Percentiles rank a stretch among this genome's conserved stretches.
These are phyloP conservation scores for Metschnikowia anglica DNA, from an alignment of 805 yeast genomes.

Conservation along the genomic window DNA sequence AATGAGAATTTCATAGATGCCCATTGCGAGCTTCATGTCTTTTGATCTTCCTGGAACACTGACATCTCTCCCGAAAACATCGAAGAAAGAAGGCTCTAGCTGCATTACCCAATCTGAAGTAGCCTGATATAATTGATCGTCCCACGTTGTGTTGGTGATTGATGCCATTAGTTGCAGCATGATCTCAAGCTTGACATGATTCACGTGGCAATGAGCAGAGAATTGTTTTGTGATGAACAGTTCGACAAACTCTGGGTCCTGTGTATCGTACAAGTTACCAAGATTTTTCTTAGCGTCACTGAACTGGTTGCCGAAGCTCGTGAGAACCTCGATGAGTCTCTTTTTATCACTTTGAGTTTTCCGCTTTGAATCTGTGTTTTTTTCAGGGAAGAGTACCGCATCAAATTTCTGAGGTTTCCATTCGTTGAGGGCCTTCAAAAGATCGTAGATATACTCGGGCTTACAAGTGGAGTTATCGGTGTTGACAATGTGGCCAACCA, in stretches of 20 bases:
- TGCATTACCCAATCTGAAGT: constrained; percentile 38
- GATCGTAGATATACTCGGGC: constrained; percentile 22
- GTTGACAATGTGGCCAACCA: constrained; percentile 14
- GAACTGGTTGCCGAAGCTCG: constrained; percentile 27
- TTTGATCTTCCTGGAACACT: background rate
- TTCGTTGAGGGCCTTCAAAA: constrained; percentile 25
- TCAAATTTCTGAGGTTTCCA: constrained; percentile 28
- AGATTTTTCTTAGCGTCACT: constrained; percentile 5
- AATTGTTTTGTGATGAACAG: constrained; percentile 18
- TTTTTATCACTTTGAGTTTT: constrained; percentile 30
- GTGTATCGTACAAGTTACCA: constrained; percentile 9
- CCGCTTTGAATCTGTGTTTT: constrained; percentile 6
- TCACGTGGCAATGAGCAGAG: constrained; percentile 16
- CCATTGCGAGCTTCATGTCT: constrained; percentile 30
- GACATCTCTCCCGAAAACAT: constrained; percentile 4
- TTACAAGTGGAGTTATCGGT: background rate
- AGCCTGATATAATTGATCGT: constrained; percentile 27
- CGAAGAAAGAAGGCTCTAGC: constrained; percentile 25
- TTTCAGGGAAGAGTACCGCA: constrained; percentile 19
- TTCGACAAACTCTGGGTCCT: constrained; percentile 13
- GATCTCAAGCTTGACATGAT: constrained; percentile 27
- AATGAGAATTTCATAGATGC: constrained; percentile 47
- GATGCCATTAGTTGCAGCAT: constrained; percentile 24
- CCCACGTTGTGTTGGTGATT: constrained; percentile 13
- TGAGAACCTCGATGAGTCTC: constrained; percentile 37